Evolutionary conservation across 2,329 filamentous ascomycete species (phyloP).

Genomic region (Cercospora sp.): DNA sequence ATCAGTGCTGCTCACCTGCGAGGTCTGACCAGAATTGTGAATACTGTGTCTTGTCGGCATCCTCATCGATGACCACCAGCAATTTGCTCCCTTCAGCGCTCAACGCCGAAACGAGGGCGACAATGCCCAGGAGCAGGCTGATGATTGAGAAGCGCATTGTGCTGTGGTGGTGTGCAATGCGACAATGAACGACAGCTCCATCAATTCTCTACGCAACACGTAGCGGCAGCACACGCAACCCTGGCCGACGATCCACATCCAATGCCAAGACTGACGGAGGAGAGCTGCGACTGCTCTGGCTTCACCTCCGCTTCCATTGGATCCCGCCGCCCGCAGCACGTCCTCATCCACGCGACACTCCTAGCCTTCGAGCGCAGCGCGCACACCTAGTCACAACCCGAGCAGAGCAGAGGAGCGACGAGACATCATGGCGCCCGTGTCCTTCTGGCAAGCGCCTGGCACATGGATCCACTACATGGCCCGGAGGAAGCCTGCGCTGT

Average conservation of each 20-base stretch:
- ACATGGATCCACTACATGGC: slow-evolving; percentile 86
- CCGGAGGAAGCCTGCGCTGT: slow-evolving; percentile 85
- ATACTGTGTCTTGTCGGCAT: slow-evolving; percentile 77
- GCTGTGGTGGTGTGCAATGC: slow-evolving; percentile 40
- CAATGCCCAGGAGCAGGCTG: slow-evolving; percentile 62
- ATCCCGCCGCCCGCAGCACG: neutral
- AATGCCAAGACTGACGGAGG: slow-evolving; percentile 10
- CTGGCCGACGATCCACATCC: neutral
- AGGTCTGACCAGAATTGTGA: slow-evolving; percentile 77
- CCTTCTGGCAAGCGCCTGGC: slow-evolving; percentile 81
- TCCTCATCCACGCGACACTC: neutral
- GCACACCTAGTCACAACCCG: neutral
- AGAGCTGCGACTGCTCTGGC: slow-evolving; percentile 10
- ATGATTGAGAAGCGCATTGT: slow-evolving; percentile 38
- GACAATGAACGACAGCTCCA: neutral
- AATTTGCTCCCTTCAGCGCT: slow-evolving; percentile 78
- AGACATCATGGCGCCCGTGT: slow-evolving; percentile 66
- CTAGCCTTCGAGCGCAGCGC: neutral
- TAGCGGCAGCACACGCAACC: slow-evolving; percentile 1
- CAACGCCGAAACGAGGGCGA: slow-evolving; percentile 68
- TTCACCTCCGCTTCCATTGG: slow-evolving; percentile 18
- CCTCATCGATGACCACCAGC: slow-evolving; percentile 82
- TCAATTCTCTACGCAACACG: slow-evolving; percentile 12
- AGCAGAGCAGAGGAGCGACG: neutral
- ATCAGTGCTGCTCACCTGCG: slow-evolving; percentile 54